Conservation (phyloP, 1,284 basidiomycete species). For the Ganoderma resinaceum region DNA sequence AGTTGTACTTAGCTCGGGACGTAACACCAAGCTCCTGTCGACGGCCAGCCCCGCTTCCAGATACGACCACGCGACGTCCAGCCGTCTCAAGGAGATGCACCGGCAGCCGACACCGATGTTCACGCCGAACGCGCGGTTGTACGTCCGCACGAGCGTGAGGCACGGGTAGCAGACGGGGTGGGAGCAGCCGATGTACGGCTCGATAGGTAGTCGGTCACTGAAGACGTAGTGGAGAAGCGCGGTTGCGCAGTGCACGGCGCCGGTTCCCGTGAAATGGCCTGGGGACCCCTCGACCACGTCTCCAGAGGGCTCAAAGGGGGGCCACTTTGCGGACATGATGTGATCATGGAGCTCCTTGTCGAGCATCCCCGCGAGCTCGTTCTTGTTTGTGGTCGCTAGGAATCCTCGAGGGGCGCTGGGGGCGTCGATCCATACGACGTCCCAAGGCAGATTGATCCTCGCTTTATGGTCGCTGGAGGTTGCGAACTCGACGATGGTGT, state of each 20-base stretch:
- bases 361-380: background rate
- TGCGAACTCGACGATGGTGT: background rate
- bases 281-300: background rate
- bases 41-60: background rate
- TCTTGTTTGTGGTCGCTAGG: background rate
- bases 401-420: background rate
- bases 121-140: background rate
- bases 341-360: background rate
- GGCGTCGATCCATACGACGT: background rate
- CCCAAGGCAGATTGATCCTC: background rate
- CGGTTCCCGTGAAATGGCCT: background rate
- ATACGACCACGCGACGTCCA: background rate
- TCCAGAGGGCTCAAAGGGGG: background rate
- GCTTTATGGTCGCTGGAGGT: background rate
- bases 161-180: background rate
- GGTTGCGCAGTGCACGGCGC: background rate
- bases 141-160: background rate
- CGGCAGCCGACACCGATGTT: background rate
- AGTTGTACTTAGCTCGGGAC: too few relatives aligned
- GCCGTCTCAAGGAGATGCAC: background rate
- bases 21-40: background rate
- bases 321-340: background rate
- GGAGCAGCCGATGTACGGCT: background rate
- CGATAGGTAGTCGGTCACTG: background rate
- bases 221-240: background rate